Evolutionary conservation across 352 stramenopile genomes (phyloP).

Genomic region (Thraustochytrium sp.): DNA sequence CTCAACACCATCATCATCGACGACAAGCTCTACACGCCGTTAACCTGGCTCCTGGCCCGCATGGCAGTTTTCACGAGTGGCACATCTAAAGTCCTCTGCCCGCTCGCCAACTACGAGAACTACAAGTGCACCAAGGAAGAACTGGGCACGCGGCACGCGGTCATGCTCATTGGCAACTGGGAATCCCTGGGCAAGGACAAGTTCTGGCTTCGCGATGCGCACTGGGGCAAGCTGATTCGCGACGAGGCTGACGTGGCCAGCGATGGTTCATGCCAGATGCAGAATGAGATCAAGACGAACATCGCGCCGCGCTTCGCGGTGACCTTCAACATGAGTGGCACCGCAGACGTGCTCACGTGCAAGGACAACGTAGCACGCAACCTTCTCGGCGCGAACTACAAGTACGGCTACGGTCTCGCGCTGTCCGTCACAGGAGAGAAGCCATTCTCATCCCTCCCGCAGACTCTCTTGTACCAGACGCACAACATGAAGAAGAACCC

Average conservation of each 20-base stretch:
- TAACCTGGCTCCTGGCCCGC: background rate
- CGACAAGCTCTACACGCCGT: background rate
- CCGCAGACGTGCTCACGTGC: background rate
- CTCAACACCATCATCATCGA: background rate
- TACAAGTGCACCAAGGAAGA: background rate
- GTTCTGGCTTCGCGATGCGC: background rate
- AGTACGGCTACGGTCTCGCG: background rate
- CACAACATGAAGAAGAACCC: background rate
- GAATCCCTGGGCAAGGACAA: background rate
- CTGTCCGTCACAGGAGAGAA: background rate
- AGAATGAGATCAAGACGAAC: background rate
- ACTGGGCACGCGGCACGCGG: background rate
- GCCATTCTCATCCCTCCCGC: background rate
- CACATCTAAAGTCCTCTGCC: background rate
- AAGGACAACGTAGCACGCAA: background rate
- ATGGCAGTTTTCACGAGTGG: background rate
- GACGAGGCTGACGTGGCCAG: background rate
- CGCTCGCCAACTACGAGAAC: background rate
- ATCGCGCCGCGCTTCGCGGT: background rate
- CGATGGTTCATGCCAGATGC: background rate
- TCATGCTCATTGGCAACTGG: background rate
- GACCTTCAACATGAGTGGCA: background rate
- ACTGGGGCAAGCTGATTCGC: background rate
- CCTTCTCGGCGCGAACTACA: background rate
- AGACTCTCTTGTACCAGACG: background rate